A percentile compares a stretch with the other conserved stretches of the same genome.
phyloP scores from a whole-genome alignment of 495 filamentous ascomycete genomes.

The Articulospora tetracladia region DNA sequence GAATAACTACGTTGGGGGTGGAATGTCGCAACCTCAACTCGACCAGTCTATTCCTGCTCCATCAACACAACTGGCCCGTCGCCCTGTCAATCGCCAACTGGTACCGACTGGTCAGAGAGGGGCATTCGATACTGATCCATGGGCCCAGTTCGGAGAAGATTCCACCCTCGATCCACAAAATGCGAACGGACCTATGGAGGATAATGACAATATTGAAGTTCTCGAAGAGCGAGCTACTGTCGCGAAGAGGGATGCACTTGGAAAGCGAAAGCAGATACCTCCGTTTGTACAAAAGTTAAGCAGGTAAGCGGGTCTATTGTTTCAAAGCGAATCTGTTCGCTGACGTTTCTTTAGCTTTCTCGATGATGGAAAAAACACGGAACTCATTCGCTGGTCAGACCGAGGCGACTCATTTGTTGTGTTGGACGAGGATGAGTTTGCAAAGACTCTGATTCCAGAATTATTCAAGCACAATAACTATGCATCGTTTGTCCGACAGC shows the following conservation, averaged over 20 bases:
- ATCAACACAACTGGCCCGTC: conserved; percentile 65
- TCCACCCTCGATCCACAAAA: conserved; percentile 31
- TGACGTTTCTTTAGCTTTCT: conserved; percentile 67
- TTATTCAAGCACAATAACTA: conserved; percentile 99
- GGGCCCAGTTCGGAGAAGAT: conserved; percentile 46
- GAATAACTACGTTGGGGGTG: conserved; percentile 21
- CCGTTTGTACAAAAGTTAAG: conserved; percentile 98
- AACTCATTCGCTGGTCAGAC: conserved; percentile 96
- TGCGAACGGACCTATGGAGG: conserved; percentile 39
- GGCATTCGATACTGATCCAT: conserved; percentile 44
- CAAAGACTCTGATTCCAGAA: conserved; percentile 93
- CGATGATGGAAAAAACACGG: conserved; percentile 84
- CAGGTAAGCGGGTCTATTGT: conserved; percentile 58
- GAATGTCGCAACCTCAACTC: conserved; percentile 40
- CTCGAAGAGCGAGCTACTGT: conserved; percentile 69
- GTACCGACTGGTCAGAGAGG: conserved; percentile 39
- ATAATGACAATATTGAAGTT: conserved; percentile 68
- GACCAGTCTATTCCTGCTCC: conserved; percentile 31
- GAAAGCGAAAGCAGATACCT: conserved; percentile 89
- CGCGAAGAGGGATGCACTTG: conserved; percentile 78
- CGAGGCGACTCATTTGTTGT: conserved; percentile 96
- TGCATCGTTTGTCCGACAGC: conserved; percentile 94
- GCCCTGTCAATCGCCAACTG: conserved; percentile 61
- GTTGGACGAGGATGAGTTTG: conserved; percentile 97
- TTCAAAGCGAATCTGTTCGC: conserved; percentile 2